A percentile compares a stretch with the other conserved stretches of the same genome.
Evolutionary conservation across 140 eudicot species (phyloP).

Genomic region (Ambrosia hybrid): DNA sequence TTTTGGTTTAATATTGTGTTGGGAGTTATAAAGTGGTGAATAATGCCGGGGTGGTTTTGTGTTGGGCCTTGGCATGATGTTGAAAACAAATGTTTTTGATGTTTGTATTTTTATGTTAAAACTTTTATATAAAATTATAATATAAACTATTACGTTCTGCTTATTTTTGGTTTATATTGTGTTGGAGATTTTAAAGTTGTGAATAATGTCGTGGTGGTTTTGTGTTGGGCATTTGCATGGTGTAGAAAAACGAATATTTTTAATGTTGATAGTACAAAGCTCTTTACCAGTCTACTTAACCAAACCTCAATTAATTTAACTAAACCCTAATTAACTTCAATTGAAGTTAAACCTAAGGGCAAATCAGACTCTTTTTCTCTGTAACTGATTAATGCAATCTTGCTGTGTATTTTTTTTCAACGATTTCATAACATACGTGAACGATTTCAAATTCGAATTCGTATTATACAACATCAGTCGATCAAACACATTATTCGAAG

Average conservation of each 20-base stretch:
- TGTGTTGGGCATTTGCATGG: not conserved
- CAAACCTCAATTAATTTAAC: no score
- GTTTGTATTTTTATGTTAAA: slow-evolving; percentile 14
- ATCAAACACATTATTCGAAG: no score
- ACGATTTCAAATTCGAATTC: no score
- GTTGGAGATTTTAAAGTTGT: not conserved
- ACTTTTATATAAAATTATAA: not conserved
- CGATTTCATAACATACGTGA: no score
- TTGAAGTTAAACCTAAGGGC: no score
- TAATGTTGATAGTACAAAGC: no score
- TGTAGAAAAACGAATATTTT: slow-evolving; percentile 23
- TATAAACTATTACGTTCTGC: not conserved
- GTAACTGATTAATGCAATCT: no score
- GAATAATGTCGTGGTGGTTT: slow-evolving; percentile 26
- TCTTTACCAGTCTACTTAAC: no score
- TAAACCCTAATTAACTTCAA: no score
- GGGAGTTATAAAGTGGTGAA: slow-evolving; percentile 3
- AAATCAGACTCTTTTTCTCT: no score
- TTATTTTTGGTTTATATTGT: not conserved
- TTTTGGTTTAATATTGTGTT: not conserved
- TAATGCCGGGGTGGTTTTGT: slow-evolving; percentile 24
- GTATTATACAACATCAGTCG: no score
- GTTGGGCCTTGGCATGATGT: slow-evolving; percentile 3
- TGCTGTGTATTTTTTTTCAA: no score
- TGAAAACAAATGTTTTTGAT: slow-evolving; percentile 17